phyloP scores from a whole-genome alignment of 2,329 filamentous ascomycete species.

The Fusarium sp. region DNA sequence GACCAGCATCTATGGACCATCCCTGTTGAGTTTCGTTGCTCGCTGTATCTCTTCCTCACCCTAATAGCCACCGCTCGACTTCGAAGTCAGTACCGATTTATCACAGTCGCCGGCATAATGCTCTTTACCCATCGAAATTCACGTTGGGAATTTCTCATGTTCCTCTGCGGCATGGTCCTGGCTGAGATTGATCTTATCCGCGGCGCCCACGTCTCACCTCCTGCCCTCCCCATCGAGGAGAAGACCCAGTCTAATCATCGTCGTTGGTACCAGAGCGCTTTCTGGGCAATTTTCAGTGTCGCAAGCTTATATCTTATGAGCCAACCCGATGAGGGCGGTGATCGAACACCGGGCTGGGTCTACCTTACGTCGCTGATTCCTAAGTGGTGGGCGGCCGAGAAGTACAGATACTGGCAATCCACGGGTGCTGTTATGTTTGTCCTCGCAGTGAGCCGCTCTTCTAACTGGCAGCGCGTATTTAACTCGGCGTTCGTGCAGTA shows the following conservation, averaged over 20 bases:
- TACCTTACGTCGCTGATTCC: constrained; percentile 60
- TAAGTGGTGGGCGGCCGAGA: constrained; percentile 57
- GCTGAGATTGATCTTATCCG: constrained; percentile 64
- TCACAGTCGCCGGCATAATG: constrained; percentile 53
- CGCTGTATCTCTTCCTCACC: constrained; percentile 65
- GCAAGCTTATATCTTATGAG: constrained; percentile 61
- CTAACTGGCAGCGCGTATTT: constrained; percentile 60
- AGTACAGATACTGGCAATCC: constrained; percentile 67
- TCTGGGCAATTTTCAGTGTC: constrained; percentile 57
- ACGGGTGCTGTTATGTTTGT: constrained; percentile 63
- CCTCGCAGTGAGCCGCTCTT: constrained; percentile 57
- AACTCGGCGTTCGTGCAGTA: constrained; percentile 62
- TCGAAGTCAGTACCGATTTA: constrained; percentile 52
- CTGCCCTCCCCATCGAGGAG: constrained; percentile 40
- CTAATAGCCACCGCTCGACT: constrained; percentile 61
- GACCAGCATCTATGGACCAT: constrained; percentile 72
- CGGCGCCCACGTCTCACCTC: constrained; percentile 52
- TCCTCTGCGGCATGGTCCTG: constrained; percentile 62
- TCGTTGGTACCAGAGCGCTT: constrained; percentile 28
- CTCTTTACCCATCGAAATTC: constrained; percentile 58
- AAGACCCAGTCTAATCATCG: constrained; percentile 14
- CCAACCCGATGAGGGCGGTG: constrained; percentile 49
- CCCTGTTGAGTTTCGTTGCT: constrained; percentile 67
- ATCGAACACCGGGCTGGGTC: constrained; percentile 64
- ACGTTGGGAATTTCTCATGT: constrained; percentile 65